A percentile compares a stretch with the other conserved stretches of the same genome.
These are phyloP conservation scores for Meyerozyma elateridarum DNA, from an alignment of 1,139 yeast species.

Conservation along the genomic window DNA sequence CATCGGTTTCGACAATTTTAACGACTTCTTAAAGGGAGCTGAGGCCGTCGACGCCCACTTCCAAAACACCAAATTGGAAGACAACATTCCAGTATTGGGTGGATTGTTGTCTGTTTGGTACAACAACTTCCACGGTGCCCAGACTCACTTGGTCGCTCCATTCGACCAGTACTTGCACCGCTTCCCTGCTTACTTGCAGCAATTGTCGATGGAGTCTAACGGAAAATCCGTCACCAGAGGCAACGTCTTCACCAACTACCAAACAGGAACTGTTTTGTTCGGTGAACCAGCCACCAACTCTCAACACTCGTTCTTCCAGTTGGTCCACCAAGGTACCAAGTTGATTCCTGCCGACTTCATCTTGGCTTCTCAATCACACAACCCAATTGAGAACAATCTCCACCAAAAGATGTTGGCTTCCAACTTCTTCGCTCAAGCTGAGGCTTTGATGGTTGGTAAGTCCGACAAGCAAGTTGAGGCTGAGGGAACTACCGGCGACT, in stretches of 20 bases:
- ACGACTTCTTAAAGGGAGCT: constrained; percentile 89
- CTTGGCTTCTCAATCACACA: constrained; percentile 95
- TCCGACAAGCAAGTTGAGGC: constrained; percentile 75
- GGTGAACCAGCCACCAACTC: constrained; percentile 99
- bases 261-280: constrained; percentile 90
- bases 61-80: constrained; percentile 73
- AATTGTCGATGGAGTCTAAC: constrained; percentile 97
- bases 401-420: constrained; percentile 98
- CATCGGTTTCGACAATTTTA: constrained; percentile 93
- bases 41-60: constrained; percentile 96
- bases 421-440: constrained; percentile 96
- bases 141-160: constrained; percentile 97
- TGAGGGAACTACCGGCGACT: constrained; percentile 83
- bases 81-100: constrained; percentile 90
- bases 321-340: constrained; percentile 98
- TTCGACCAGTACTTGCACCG: constrained; percentile 98
- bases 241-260: constrained; percentile 84
- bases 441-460: constrained; percentile 97
- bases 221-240: constrained; percentile 96
- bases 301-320: constrained; percentile 98
- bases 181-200: constrained; percentile 98
- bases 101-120: constrained; percentile 95
- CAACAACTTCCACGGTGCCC: constrained; percentile 96
- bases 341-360: constrained; percentile 95
- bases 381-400: constrained; percentile 89